phyloP scores from a whole-genome alignment of 352 stramenopile species.

The Pythium scleroteichum region DNA sequence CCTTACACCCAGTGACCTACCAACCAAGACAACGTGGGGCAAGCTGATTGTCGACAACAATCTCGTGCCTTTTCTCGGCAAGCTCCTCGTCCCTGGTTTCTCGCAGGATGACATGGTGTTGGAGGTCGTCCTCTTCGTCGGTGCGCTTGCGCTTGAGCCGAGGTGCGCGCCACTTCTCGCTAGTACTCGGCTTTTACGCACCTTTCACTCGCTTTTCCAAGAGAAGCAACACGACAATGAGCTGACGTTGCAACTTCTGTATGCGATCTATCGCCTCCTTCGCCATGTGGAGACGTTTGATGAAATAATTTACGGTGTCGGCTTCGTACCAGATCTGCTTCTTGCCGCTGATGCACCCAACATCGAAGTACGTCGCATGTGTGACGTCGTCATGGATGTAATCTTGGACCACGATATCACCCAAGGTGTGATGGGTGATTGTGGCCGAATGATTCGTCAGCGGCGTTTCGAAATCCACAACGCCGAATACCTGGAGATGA shows the following conservation, averaged over 20 bases:
- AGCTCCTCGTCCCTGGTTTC: conserved; percentile 92
- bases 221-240: conserved; percentile 89
- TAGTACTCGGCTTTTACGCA: conserved; percentile 68
- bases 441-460: conserved; percentile 77
- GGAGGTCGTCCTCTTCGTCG: conserved; percentile 88
- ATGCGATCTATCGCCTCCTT: conserved; percentile 78
- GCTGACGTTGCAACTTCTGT: conserved; percentile 80
- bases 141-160: conserved; percentile 77
- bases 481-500: conserved; percentile 84
- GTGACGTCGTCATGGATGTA: conserved; percentile 84
- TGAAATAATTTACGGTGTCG: conserved; percentile 71
- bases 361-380: conserved; percentile 86
- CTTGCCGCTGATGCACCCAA: conserved; percentile 74
- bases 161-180: conserved; percentile 80
- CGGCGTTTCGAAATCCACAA: conserved; percentile 88
- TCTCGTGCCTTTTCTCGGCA: conserved; percentile 88
- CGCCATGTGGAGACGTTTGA: conserved; percentile 77
- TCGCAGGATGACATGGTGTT: conserved; percentile 92
- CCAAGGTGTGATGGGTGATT: conserved; percentile 63
- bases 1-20: conserved; percentile 90
- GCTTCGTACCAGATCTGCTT: conserved; percentile 77
- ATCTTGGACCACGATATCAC: conserved; percentile 80
- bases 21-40: conserved; percentile 87
- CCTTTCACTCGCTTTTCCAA: conserved; percentile 80
- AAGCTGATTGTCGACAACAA: conserved; percentile 87